A percentile compares a stretch with the other conserved stretches of the same genome.
phyloP scores from a whole-genome alignment of 176 grass and related monocot species.

The Alopecurus myosuroides region DNA sequence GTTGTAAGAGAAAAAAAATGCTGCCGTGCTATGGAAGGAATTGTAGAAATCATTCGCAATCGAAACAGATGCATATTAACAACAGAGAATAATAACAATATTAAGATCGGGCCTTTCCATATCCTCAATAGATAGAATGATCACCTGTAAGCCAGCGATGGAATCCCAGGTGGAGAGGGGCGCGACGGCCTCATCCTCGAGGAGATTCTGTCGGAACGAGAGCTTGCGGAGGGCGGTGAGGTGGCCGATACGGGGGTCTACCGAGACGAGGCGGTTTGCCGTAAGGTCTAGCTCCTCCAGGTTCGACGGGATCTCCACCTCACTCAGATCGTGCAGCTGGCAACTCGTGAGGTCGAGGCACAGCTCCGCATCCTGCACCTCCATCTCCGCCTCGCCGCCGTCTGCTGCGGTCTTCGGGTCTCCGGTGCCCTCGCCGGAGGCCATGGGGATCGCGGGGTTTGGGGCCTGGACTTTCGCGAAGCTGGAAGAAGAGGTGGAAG shows the following conservation, averaged over 20 bases:
- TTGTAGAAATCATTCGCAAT: not conserved
- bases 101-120: not conserved
- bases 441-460: slow-evolving; percentile 15
- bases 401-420: not conserved
- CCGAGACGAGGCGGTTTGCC: slow-evolving; percentile 64
- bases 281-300: slow-evolving; percentile 94
- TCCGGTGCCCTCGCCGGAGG: slow-evolving; percentile 6
- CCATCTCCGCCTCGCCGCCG: slow-evolving; percentile 21
- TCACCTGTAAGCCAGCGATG: slow-evolving; percentile 67
- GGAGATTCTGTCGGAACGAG: slow-evolving; percentile 79
- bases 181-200: slow-evolving; percentile 63
- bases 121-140: not conserved
- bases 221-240: slow-evolving; percentile 68
- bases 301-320: slow-evolving; percentile 72
- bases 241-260: slow-evolving; percentile 60
- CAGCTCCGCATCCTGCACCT: slow-evolving; percentile 15
- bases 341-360: slow-evolving; percentile 86
- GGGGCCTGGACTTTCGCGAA: slow-evolving; percentile 11
- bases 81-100: not conserved
- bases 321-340: slow-evolving; percentile 79
- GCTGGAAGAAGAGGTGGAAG: not conserved
- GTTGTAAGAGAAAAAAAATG: not conserved
- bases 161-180: slow-evolving; percentile 63
- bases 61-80: slow-evolving; percentile 4
- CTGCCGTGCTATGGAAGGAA: not conserved